Conservation (phyloP, 208 protist genomes). For the Balamuthia mandrillaris region DNA sequence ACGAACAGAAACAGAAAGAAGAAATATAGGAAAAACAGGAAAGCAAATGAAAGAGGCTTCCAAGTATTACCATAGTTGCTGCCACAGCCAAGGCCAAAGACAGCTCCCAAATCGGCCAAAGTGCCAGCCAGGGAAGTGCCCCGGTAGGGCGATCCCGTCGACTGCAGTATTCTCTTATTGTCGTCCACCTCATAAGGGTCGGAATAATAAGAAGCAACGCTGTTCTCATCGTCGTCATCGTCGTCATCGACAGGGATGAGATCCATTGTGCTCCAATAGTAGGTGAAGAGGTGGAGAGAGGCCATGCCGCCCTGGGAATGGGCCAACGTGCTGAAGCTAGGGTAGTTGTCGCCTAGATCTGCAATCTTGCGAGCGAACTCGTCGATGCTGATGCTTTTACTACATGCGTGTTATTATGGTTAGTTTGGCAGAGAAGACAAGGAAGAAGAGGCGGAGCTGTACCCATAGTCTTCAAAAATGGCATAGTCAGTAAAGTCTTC, state of each 20-base stretch:
- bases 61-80: too few relatives aligned
- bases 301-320: conserved; percentile 65
- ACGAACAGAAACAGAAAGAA: background rate
- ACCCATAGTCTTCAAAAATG: background rate
- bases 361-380: too few relatives aligned
- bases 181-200: conserved; percentile 30
- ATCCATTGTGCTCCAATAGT: too few relatives aligned
- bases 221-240: background rate
- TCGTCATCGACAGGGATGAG: background rate
- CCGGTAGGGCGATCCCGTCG: conserved; percentile 59
- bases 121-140: conserved; percentile 53
- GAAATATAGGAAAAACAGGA: too few relatives aligned
- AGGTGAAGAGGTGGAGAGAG: conserved; percentile 45
- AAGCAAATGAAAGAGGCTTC: too few relatives aligned
- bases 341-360: too few relatives aligned
- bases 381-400: background rate
- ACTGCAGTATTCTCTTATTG: conserved; percentile 47
- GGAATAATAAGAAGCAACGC: too few relatives aligned
- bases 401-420: background rate
- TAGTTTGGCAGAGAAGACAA: background rate
- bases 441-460: background rate
- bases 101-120: conserved; percentile 39
- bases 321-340: conserved; percentile 38
- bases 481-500: background rate
- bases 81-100: conserved; percentile 5